Conservation (phyloP, 139 green algal species). For the Yamagishiella unicocca region DNA sequence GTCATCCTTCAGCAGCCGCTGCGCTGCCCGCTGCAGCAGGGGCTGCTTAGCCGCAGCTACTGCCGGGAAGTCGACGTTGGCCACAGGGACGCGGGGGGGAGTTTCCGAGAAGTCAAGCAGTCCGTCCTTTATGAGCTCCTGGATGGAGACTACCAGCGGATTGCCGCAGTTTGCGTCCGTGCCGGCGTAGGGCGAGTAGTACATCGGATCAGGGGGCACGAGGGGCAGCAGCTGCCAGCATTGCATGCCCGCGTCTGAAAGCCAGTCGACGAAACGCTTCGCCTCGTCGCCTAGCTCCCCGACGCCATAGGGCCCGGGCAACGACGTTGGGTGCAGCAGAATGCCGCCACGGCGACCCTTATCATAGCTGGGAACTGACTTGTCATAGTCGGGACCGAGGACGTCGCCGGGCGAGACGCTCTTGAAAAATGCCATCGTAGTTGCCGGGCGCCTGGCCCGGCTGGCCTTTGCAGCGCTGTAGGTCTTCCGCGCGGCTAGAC, state of each 20-base stretch:
- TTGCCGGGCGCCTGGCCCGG: not conserved
- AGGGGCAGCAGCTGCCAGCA: conserved; percentile 92
- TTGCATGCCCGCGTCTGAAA: conserved; percentile 64
- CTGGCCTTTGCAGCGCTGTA: not conserved
- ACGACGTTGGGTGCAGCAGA: conserved; percentile 94
- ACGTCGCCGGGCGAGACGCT: conserved; percentile 45
- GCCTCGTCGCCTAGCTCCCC: conserved; percentile 90
- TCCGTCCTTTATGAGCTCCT: conserved; percentile 87
- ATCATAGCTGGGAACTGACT: conserved; percentile 58
- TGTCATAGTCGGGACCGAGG: conserved; percentile 57
- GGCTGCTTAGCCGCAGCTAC: conserved; percentile 76
- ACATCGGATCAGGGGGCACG: conserved; percentile 93
- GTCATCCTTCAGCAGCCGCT: conserved; percentile 64
- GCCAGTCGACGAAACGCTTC: conserved; percentile 93
- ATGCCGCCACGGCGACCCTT: conserved; percentile 81
- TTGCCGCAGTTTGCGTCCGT: conserved; percentile 95
- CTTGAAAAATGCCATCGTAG: conserved; percentile 5
- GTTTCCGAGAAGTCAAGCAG: conserved; percentile 81
- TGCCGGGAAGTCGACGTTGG: conserved; percentile 28
- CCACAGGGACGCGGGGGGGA: conserved; percentile 58
- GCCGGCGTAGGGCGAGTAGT: conserved; percentile 95
- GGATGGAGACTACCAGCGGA: conserved; percentile 90
- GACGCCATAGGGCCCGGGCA: conserved; percentile 90
- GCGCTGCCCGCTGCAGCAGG: conserved; percentile 81
- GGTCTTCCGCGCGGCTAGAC: not conserved